Conservation (phyloP, 2,329 filamentous ascomycete species). For the Plenodomus lindquistii region DNA sequence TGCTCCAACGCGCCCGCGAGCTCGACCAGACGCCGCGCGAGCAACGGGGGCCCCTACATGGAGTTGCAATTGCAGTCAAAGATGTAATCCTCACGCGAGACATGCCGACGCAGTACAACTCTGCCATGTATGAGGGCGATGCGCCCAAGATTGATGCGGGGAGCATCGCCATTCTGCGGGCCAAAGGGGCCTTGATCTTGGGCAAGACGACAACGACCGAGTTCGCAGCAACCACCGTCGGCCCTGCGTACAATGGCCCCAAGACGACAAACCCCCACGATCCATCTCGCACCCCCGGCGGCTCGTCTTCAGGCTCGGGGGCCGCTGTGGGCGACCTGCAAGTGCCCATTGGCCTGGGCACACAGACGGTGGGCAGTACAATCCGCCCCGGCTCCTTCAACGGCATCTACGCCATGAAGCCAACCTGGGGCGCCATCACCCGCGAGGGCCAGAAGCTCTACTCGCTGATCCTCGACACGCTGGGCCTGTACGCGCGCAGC, state of each 20-base stretch:
- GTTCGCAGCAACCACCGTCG: constrained; percentile 61
- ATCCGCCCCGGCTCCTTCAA: constrained; percentile 68
- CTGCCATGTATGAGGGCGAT: constrained; percentile 56
- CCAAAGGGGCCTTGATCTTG: constrained; percentile 62
- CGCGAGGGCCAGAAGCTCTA: constrained; percentile 65
- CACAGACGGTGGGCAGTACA: constrained; percentile 67
- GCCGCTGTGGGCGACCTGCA: constrained; percentile 69
- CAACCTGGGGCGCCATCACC: constrained; percentile 66
- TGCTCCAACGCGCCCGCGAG: constrained; percentile 54
- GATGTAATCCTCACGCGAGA: constrained; percentile 62
- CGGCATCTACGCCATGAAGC: constrained; percentile 67
- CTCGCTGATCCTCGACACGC: constrained; percentile 63
- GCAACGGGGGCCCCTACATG: constrained; percentile 60
- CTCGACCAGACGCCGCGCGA: constrained; percentile 56
- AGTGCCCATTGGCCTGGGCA: constrained; percentile 63
- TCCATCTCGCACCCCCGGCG: constrained; percentile 61
- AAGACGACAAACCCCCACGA: constrained; percentile 63
- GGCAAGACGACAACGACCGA: constrained; percentile 64
- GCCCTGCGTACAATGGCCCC: constrained; percentile 41
- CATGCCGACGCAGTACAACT: constrained; percentile 63
- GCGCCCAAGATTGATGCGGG: constrained; percentile 56
- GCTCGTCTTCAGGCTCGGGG: constrained; percentile 68
- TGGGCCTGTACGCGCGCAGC: constrained; percentile 63
- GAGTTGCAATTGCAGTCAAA: constrained; percentile 62
- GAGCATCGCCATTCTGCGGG: constrained; percentile 56